Conservation (phyloP, 139 green algal species). For the Picochlorum sp. region DNA sequence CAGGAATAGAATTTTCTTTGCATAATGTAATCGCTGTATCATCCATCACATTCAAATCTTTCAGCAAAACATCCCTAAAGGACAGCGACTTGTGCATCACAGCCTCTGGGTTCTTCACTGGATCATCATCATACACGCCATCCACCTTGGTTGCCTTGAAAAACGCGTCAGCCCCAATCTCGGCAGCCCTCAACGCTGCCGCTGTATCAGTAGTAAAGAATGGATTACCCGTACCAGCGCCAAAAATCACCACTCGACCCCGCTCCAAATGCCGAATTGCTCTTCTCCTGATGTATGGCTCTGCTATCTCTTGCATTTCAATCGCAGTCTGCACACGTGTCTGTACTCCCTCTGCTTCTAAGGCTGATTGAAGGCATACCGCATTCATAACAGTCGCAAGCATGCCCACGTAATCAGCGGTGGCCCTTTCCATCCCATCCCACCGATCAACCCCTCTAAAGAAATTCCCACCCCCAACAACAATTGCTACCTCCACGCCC, state of each 20-base stretch:
- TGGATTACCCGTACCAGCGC: constrained; percentile 89
- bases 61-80: constrained; percentile 47
- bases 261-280: constrained; percentile 92
- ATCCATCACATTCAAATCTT: constrained; percentile 80
- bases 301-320: constrained; percentile 89
- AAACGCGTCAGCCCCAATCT: constrained; percentile 86
- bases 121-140: constrained; percentile 91
- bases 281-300: constrained; percentile 92
- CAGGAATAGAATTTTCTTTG: constrained; percentile 92
- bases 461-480: constrained; percentile 96
- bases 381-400: constrained; percentile 98
- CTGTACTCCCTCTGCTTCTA: constrained; percentile 57
- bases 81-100: constrained; percentile 51
- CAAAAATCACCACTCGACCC: constrained; percentile 94
- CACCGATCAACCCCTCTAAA: constrained; percentile 80
- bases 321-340: constrained; percentile 90
- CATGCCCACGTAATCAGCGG: constrained; percentile 97
- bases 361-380: constrained; percentile 68
- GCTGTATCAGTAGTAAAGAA: constrained; percentile 99
- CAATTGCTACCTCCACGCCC: constrained; percentile 75
- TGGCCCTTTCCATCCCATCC: constrained; percentile 80
- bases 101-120: constrained; percentile 58
- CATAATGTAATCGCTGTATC: constrained; percentile 96
- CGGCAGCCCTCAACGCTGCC: constrained; percentile 86
- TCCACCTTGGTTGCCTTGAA: constrained; percentile 97